Base-by-base conservation (phyloP, 2,329 filamentous ascomycete genomes). In the Colletotrichum scovillei region DNA sequence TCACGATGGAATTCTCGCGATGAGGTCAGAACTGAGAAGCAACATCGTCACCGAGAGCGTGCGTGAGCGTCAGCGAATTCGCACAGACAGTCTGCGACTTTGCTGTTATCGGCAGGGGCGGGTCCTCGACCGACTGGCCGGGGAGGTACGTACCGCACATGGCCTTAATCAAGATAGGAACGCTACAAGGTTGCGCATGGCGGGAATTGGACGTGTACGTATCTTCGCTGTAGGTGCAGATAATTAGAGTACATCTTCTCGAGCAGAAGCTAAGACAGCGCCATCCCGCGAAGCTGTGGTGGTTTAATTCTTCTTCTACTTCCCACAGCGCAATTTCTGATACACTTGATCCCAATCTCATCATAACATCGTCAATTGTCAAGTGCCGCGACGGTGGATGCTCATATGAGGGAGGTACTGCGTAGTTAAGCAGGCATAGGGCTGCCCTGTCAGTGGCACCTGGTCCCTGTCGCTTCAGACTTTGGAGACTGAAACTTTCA, bases 401-500 rank as follows among this genome's bases (percentile, higher is more conserved):
- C 32, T 59, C 46, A 16, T 49, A 7, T 24, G 16, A 56, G 42
- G 42, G 42, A n/a, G 19, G 8, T 49, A 11, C 30, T 32, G 30
- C 30, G 30, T 32, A 22, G 19, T n/a, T 30, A 46, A 55, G 32
- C 66, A 69, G 59, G 66, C 59, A 64, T 64, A 46, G 38, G 42
- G 55, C 70, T 35, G 53, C 53, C 70, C 65, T 26, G 32, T 42
- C 56, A 32, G 16, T 22, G 4, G 14, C 56, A 30, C 67, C 67
- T 66, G 60, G 67, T 30, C 71, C 71, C 28, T 32, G 71, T 52
- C 71, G 71, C 71, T 32, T 66, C 71, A 73, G 62, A 73, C 67
- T 57, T 70, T 65, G 56, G 38, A 26, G 9, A 62, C 67, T 73
- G 71, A 73, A 73, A 73, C 71, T 73, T 66, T 73, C 56, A 9